A percentile compares a stretch with the other conserved stretches of the same genome.
Conservation (phyloP, 441 rosid species). For the Kokia cookei region DNA sequence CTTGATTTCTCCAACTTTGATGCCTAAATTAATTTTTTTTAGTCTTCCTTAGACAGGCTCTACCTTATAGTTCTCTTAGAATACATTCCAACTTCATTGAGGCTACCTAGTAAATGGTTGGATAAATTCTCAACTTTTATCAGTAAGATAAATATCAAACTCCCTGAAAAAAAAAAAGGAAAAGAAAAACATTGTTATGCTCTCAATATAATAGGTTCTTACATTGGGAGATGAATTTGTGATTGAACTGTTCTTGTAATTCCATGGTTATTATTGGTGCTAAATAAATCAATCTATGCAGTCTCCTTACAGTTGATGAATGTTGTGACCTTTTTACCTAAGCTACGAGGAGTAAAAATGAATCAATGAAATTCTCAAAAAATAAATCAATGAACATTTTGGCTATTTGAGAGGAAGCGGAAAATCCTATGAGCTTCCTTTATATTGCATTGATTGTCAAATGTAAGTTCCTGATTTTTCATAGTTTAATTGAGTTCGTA, state of each 20-base stretch:
- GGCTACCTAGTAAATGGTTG: not conserved
- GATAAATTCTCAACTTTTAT: not conserved
- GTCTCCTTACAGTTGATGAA: no score
- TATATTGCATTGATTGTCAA: not conserved
- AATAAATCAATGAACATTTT: no score
- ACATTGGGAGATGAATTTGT: not conserved
- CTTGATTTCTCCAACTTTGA: not conserved
- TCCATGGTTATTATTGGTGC: no score
- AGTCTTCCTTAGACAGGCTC: not conserved
- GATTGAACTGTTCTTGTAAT: no score
- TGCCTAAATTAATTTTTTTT: not conserved
- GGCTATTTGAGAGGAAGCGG: not conserved
- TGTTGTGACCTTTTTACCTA: no score
- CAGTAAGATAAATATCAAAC: not conserved
- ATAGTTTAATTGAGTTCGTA: not conserved
- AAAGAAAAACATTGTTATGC: not conserved
- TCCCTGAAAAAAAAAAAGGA: not conserved
- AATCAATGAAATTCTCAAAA: no score
- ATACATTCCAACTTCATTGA: not conserved
- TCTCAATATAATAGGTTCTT: not conserved
- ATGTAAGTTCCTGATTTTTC: not conserved
- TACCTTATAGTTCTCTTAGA: not conserved
- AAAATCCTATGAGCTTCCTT: not conserved
- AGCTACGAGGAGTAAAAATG: no score
- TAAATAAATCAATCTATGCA: no score